Evolutionary conservation across 768 basidiomycete species (phyloP).

Genomic region (Kwoniella sp.): DNA sequence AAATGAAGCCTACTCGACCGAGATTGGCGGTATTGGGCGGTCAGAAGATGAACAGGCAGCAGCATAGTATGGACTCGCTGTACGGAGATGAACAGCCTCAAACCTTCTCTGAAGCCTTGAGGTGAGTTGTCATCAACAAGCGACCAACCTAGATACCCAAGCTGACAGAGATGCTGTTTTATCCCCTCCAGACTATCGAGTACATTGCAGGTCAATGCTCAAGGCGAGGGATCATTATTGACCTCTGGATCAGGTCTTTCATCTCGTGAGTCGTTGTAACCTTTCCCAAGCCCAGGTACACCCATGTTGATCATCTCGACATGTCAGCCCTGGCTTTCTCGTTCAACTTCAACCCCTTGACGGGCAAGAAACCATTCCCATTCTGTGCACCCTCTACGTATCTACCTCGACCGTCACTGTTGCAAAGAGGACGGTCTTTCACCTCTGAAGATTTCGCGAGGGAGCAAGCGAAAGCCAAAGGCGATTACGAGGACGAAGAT

Average conservation of each 20-base stretch:
- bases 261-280: slow-evolving; percentile 30
- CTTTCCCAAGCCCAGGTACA: not conserved
- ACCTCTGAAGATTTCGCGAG: slow-evolving; percentile 49
- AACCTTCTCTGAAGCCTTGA: slow-evolving; percentile 32
- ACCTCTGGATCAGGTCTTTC: slow-evolving; percentile 30
- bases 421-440: slow-evolving; percentile 50
- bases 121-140: slow-evolving; percentile 17
- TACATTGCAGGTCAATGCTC: slow-evolving; percentile 30
- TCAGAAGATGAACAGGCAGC: slow-evolving; percentile 33
- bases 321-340: slow-evolving; percentile 28
- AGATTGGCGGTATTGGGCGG: slow-evolving; percentile 30
- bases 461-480: slow-evolving; percentile 16
- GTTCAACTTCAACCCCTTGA: slow-evolving; percentile 22
- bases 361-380: slow-evolving; percentile 23
- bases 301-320: not conserved
- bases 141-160: not conserved
- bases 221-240: slow-evolving; percentile 18
- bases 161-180: not conserved
- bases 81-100: slow-evolving; percentile 23
- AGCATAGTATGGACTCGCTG: slow-evolving; percentile 34
- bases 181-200: slow-evolving; percentile 26
- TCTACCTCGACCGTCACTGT: slow-evolving; percentile 35
- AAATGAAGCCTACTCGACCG: slow-evolving; percentile 17
- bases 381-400: slow-evolving; percentile 16
- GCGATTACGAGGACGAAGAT: slow-evolving; percentile 16